Conservation (phyloP, 495 filamentous ascomycete species). For the Oidiodendron maius region DNA sequence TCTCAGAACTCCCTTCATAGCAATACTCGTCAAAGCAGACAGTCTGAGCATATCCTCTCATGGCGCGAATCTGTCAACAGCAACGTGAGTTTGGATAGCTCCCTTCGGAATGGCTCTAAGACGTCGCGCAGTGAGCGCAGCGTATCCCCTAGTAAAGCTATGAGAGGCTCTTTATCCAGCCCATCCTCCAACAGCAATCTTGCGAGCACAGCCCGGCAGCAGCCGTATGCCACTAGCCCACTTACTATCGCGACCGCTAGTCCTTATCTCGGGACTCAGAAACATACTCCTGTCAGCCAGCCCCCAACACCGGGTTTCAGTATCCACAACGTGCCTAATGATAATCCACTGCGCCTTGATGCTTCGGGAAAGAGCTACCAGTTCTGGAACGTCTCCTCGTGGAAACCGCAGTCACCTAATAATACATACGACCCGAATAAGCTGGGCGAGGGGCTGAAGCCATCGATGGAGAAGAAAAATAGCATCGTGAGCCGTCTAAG, state of each 20-base stretch:
- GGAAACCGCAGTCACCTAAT: conserved; percentile 4
- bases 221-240: conserved; percentile 30
- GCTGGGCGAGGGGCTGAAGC: conserved; percentile 8
- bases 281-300: conserved; percentile 5
- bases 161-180: conserved; percentile 10
- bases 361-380: conserved; percentile 15
- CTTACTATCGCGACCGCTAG: conserved; percentile 11
- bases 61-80: conserved; percentile 56
- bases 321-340: conserved; percentile 12
- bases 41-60: conserved; percentile 74
- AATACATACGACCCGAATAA: conserved; percentile 10
- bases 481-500: conserved; percentile 18
- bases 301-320: conserved; percentile 25
- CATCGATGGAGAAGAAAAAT: background rate
- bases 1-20: conserved; percentile 7
- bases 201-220: conserved; percentile 33
- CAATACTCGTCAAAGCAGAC: conserved; percentile 14
- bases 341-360: conserved; percentile 13
- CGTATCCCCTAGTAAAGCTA: conserved; percentile 39
- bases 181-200: conserved; percentile 32
- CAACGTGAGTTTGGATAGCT: conserved; percentile 13
- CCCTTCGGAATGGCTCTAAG: conserved; percentile 20
- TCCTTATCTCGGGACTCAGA: conserved; percentile 14
- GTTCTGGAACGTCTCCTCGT: conserved; percentile 22
- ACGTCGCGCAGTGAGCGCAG: conserved; percentile 41